These are phyloP conservation scores for Cytospora chrysosperma DNA, from an alignment of 2,329 filamentous ascomycete genomes.

Conservation along the genomic window DNA sequence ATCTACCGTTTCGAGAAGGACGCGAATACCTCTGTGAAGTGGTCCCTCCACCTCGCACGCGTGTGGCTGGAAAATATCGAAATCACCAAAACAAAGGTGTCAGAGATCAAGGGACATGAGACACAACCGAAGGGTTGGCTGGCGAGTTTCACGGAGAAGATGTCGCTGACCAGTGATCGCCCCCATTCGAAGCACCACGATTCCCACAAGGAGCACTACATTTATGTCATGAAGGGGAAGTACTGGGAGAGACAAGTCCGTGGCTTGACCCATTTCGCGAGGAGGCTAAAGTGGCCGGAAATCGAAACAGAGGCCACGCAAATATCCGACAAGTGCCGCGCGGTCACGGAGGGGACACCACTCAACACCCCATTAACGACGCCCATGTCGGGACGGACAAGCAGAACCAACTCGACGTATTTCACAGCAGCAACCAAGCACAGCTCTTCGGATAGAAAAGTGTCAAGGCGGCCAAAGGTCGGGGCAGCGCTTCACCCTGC, in stretches of 20 bases:
- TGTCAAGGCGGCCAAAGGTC: slow-evolving; percentile 51
- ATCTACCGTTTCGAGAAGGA: slow-evolving; percentile 61
- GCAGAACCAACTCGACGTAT: slow-evolving; percentile 43
- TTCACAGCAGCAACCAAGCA: slow-evolving; percentile 38
- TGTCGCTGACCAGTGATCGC: slow-evolving; percentile 42
- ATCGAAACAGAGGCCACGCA: slow-evolving; percentile 51
- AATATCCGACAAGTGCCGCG: slow-evolving; percentile 48
- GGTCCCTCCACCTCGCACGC: slow-evolving; percentile 64
- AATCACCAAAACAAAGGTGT: slow-evolving; percentile 46
- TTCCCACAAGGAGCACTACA: slow-evolving; percentile 36
- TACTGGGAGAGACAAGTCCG: slow-evolving; percentile 59
- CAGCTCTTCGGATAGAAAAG: slow-evolving; percentile 31
- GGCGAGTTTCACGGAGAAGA: slow-evolving; percentile 55
- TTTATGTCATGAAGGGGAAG: slow-evolving; percentile 54
- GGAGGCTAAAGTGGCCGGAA: slow-evolving; percentile 61
- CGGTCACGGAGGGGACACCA: slow-evolving; percentile 42
- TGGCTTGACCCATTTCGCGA: slow-evolving; percentile 63
- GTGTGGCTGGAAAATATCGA: slow-evolving; percentile 69
- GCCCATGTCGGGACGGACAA: slow-evolving; percentile 36
- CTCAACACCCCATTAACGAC: slow-evolving; percentile 41
- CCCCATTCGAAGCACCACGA: slow-evolving; percentile 34
- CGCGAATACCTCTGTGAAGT: slow-evolving; percentile 61
- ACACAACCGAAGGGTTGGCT: slow-evolving; percentile 49
- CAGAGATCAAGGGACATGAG: slow-evolving; percentile 25
- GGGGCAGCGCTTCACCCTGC: slow-evolving; percentile 57